A percentile compares a stretch with the other conserved stretches of the same genome.
These are phyloP conservation scores for Solanum hybrid DNA, from an alignment of 305 asterid genomes.

Conservation along the genomic window DNA sequence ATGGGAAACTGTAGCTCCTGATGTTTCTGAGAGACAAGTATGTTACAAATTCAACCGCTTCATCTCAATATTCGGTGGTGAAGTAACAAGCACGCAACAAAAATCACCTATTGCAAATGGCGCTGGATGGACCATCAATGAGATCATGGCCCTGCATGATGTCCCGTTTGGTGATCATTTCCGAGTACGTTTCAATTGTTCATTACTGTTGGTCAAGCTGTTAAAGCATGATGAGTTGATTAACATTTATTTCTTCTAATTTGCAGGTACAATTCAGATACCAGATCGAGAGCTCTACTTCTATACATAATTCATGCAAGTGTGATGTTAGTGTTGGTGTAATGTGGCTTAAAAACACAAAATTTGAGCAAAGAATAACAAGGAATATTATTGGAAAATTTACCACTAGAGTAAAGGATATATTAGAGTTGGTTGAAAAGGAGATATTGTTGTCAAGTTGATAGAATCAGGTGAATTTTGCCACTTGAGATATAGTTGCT, in stretches of 20 bases:
- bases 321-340: constrained; percentile 55
- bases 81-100: constrained; percentile 66
- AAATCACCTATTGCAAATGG: constrained; percentile 30
- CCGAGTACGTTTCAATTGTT: constrained; percentile 37
- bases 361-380: constrained; percentile 56
- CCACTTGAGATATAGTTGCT: not conserved
- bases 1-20: constrained; percentile 44
- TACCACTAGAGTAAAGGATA: constrained; percentile 41
- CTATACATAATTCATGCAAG: constrained; percentile 40
- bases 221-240: not conserved
- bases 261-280: constrained; percentile 59
- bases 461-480: not conserved
- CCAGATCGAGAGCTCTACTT: constrained; percentile 36
- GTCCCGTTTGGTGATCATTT: constrained; percentile 65
- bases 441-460: constrained; percentile 42
- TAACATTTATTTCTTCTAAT: not conserved
- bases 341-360: constrained; percentile 54
- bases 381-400: constrained; percentile 47
- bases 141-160: constrained; percentile 59
- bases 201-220: not conserved
- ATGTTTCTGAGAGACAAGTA: constrained; percentile 39
- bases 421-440: constrained; percentile 43
- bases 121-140: constrained; percentile 56
- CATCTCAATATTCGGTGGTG: constrained; percentile 70
- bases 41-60: constrained; percentile 61